These are phyloP conservation scores for Piloderma croceum DNA, from an alignment of 768 basidiomycete species.

Conservation along the genomic window DNA sequence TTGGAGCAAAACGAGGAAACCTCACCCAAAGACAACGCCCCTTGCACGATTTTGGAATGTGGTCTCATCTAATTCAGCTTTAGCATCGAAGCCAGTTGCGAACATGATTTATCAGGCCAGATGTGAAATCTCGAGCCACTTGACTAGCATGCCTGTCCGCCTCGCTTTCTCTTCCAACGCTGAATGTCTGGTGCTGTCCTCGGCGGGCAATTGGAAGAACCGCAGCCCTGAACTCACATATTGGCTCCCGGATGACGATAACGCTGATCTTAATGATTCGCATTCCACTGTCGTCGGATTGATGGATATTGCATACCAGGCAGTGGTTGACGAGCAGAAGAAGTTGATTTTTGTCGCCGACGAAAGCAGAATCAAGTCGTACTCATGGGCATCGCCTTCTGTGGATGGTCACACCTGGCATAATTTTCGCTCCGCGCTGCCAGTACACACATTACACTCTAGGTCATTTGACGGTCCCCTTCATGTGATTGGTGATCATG, in stretches of 20 bases:
- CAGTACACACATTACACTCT: slow-evolving; percentile 29
- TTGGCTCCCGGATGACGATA: slow-evolving; percentile 20
- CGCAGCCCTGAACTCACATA: slow-evolving; percentile 25
- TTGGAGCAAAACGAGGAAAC: slow-evolving; percentile 21
- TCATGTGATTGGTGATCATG: slow-evolving; percentile 20
- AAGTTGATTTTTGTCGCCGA: slow-evolving; percentile 36
- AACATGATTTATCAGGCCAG: slow-evolving; percentile 30
- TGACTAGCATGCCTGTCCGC: slow-evolving; percentile 13
- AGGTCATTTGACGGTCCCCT: slow-evolving; percentile 25
- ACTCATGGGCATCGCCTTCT: slow-evolving; percentile 19
- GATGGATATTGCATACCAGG: slow-evolving; percentile 14
- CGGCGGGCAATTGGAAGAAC: slow-evolving; percentile 29
- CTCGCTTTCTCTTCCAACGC: slow-evolving; percentile 19
- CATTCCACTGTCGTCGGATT: slow-evolving; percentile 18
- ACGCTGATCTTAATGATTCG: no score
- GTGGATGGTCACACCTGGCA: background rate
- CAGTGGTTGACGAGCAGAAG: slow-evolving; percentile 26
- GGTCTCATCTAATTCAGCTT: slow-evolving; percentile 13
- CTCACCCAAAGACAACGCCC: slow-evolving; percentile 24
- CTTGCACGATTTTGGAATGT: slow-evolving; percentile 31
- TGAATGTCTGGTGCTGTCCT: slow-evolving; percentile 19
- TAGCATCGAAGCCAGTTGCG: slow-evolving; percentile 17
- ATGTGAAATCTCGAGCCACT: slow-evolving; percentile 24
- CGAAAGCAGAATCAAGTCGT: slow-evolving; percentile 32
- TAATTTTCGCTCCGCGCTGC: slow-evolving; percentile 5